Percentiles rank a stretch among this genome's conserved stretches.
Conservation (phyloP, 352 stramenopile species). For the Globisporangium solare region DNA sequence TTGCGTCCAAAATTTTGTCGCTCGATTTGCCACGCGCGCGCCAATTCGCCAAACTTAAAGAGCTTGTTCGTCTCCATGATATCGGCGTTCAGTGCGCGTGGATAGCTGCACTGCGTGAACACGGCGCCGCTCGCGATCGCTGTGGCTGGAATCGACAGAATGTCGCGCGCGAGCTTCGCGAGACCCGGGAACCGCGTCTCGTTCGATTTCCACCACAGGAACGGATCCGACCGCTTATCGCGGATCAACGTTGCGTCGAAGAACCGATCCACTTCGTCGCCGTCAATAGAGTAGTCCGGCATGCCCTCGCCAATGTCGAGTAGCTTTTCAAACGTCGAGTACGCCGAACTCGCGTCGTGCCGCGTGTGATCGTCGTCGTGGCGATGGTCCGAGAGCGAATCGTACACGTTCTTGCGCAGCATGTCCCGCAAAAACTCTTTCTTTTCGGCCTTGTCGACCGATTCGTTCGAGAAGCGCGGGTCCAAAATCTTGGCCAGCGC, state of each 20-base stretch:
- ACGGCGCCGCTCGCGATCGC: slow-evolving; percentile 62
- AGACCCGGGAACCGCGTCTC: slow-evolving; percentile 65
- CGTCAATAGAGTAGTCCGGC: slow-evolving; percentile 71
- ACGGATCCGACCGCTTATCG: slow-evolving; percentile 75
- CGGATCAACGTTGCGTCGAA: slow-evolving; percentile 77
- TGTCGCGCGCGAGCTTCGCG: slow-evolving; percentile 71
- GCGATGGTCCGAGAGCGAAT: slow-evolving; percentile 46
- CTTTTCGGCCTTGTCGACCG: slow-evolving; percentile 64
- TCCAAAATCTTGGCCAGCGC: slow-evolving; percentile 72
- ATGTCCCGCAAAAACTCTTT: slow-evolving; percentile 76
- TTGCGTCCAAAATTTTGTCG: slow-evolving; percentile 73
- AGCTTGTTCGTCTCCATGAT: slow-evolving; percentile 63
- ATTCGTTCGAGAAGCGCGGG: slow-evolving; percentile 78
- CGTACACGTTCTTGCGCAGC: slow-evolving; percentile 68
- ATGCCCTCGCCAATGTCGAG: slow-evolving; percentile 79
- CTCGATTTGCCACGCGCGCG: slow-evolving; percentile 74
- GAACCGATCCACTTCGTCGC: slow-evolving; percentile 78
- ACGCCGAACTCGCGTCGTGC: slow-evolving; percentile 60
- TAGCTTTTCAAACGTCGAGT: slow-evolving; percentile 79
- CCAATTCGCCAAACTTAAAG: slow-evolving; percentile 73
- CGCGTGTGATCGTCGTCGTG: slow-evolving; percentile 36
- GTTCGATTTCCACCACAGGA: slow-evolving; percentile 84
- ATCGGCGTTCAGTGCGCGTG: slow-evolving; percentile 49
- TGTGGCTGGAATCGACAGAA: slow-evolving; percentile 69
- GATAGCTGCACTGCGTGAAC: slow-evolving; percentile 64